These are phyloP conservation scores for Microcos paniculata DNA, from an alignment of 345 rosid species.

Conservation along the genomic window DNA sequence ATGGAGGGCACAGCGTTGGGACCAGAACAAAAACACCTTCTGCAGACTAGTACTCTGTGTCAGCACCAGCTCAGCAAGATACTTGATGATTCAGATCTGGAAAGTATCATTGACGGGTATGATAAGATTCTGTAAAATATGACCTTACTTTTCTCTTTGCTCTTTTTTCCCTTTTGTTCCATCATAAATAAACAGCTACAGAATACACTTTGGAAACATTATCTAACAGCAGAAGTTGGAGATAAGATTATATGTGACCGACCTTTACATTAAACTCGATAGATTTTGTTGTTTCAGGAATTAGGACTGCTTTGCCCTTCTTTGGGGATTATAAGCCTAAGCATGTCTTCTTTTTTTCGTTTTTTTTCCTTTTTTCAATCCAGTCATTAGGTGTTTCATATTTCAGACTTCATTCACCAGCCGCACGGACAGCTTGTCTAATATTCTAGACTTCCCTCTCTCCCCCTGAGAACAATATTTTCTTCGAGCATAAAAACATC, in stretches of 20 bases:
- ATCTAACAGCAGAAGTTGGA: conserved; percentile 4
- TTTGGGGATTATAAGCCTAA: background rate
- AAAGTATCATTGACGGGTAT: conserved; percentile 85
- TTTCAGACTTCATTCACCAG: background rate
- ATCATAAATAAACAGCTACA: background rate
- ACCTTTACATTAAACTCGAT: background rate
- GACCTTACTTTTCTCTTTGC: background rate
- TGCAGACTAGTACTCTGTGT: conserved; percentile 78
- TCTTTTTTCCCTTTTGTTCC: background rate
- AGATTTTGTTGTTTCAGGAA: background rate
- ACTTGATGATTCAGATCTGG: conserved; percentile 82
- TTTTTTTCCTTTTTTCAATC: background rate
- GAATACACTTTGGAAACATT: background rate
- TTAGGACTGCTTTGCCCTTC: background rate
- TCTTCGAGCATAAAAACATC: background rate
- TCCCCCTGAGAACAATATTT: background rate
- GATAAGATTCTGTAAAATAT: conserved; percentile 1
- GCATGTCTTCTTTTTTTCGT: background rate
- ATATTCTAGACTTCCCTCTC: background rate
- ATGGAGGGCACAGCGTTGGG: conserved; percentile 73
- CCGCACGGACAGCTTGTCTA: background rate
- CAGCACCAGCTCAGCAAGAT: conserved; percentile 78
- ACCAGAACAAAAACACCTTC: conserved; percentile 63
- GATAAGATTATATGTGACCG: background rate
- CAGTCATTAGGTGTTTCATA: background rate